A percentile compares a stretch with the other conserved stretches of the same genome.
These are phyloP conservation scores for Solanum hybrid DNA, from an alignment of 305 asterid species.

Conservation along the genomic window DNA sequence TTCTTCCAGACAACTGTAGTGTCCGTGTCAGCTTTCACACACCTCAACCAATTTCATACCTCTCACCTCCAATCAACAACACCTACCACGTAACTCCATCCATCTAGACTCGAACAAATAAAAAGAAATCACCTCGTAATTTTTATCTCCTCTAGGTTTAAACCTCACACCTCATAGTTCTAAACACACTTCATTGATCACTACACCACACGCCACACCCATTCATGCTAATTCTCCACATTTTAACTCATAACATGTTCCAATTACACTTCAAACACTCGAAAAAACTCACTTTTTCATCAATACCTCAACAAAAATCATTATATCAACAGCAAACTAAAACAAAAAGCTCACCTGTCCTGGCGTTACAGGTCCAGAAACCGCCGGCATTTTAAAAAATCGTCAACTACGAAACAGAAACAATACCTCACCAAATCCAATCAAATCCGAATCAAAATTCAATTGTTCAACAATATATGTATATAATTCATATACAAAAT, in stretches of 20 bases:
- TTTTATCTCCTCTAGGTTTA: neutral
- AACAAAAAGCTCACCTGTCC: constrained; percentile 44
- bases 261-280: neutral
- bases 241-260: neutral
- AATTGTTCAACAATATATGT: constrained; percentile 14
- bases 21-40: neutral
- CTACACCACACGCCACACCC: neutral
- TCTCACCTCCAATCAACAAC: neutral
- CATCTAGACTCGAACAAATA: neutral
- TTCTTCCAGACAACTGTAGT: neutral
- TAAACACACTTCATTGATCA: neutral
- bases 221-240: neutral
- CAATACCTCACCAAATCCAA: constrained; percentile 3
- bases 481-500: constrained; percentile 19
- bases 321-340: neutral
- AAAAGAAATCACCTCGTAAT: neutral
- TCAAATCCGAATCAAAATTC: neutral
- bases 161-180: neutral
- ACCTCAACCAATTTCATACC: neutral
- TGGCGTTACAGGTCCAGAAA: constrained; percentile 66
- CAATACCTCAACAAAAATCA: neutral
- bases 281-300: neutral
- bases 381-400: constrained; percentile 46
- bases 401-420: neutral
- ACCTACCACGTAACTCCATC: neutral